Evolutionary conservation across 1,284 basidiomycete species (phyloP).

Genomic region (Cutaneotrichosporon arboriforme): DNA sequence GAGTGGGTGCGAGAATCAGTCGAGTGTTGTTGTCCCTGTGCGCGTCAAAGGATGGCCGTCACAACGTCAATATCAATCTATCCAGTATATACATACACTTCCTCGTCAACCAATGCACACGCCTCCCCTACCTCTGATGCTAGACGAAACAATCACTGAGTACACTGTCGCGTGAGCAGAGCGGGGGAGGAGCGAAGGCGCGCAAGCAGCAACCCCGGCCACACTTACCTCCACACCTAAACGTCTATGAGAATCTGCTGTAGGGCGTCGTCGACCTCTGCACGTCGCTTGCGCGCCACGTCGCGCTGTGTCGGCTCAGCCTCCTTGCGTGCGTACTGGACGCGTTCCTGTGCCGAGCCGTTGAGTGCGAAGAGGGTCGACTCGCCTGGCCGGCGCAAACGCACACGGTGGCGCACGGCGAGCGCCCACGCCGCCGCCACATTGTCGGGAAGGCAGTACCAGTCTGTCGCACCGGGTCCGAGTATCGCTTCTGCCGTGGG

Average conservation of each 20-base stretch:
- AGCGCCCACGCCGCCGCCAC: constrained; percentile 30
- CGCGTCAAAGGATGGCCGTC: not conserved
- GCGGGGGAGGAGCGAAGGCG: too few relatives aligned
- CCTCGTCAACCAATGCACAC: not conserved
- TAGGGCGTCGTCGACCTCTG: constrained; percentile 23
- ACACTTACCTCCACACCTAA: not conserved
- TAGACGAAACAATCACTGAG: too few relatives aligned
- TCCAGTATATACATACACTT: not conserved
- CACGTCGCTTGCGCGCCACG: constrained; percentile 2
- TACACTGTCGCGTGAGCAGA: too few relatives aligned
- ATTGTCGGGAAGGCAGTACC: constrained; percentile 31
- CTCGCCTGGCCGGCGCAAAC: constrained; percentile 23
- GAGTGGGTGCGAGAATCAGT: not conserved
- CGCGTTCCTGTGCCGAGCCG: constrained; percentile 19
- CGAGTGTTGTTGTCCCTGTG: not conserved
- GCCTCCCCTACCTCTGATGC: not conserved
- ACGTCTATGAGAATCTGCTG: constrained; percentile 18
- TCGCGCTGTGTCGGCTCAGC: constrained; percentile 2
- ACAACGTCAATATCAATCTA: too few relatives aligned
- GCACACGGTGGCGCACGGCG: constrained; percentile 31
- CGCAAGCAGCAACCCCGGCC: too few relatives aligned
- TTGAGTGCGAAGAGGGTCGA: constrained; percentile 35
- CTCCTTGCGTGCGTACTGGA: constrained; percentile 8
- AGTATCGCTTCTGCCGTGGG: constrained; percentile 16
- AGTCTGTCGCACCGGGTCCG: constrained; percentile 19